Evolutionary conservation across 805 yeast genomes (phyloP), one percentile per base, ranked within the genome.

Genomic region (Lipomyces chichibuensis): DNA sequence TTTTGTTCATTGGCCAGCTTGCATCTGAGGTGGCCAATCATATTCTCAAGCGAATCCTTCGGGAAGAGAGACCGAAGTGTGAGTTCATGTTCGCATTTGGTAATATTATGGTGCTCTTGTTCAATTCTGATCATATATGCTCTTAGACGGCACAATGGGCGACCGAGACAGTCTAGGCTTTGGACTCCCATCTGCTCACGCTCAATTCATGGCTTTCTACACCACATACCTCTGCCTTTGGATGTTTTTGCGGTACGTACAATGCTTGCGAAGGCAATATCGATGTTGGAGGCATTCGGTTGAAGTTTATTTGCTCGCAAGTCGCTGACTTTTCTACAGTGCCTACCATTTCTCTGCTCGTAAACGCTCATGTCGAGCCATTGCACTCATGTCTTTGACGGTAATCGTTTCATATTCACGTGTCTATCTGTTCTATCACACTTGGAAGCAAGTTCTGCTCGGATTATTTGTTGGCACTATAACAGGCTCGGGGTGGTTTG

Each of bases 131-230:
- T 20, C n/a, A 9, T 20, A 11, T 17, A 57, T 37, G 39, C 17
- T 11, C 39, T 14, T 65, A 60, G 63, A 63, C 43, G 61, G 11
- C 62, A 71, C 5, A 2, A n/a, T 39, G 17, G 35, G 39, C 27
- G 14, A 7, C 11, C 27, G 35, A 20, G 61, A 59, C n/a, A 77
- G 75, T 2, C 75, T 89, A 69, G 87, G 89, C 0, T 92, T 88
- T 76, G 99, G 99, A 0, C 94, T 94, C 98, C 99, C 99, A 0
- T 87, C 93, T 62, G 97, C 99, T 0, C 99, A 94, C 78, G 87
- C 97, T 0, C 99, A 94, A 79, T 95, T 93, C 77, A 90, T 94
- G 92, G 96, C 97, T 1, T 95, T 87, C 75, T 87, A 89, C 70
- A 83, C 68, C 66, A 82, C 73, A 13, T 77, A 80, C 60, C 67